Base-by-base conservation (phyloP, 2,329 filamentous ascomycete genomes). In the Ophiostoma himal-ulmi region DNA sequence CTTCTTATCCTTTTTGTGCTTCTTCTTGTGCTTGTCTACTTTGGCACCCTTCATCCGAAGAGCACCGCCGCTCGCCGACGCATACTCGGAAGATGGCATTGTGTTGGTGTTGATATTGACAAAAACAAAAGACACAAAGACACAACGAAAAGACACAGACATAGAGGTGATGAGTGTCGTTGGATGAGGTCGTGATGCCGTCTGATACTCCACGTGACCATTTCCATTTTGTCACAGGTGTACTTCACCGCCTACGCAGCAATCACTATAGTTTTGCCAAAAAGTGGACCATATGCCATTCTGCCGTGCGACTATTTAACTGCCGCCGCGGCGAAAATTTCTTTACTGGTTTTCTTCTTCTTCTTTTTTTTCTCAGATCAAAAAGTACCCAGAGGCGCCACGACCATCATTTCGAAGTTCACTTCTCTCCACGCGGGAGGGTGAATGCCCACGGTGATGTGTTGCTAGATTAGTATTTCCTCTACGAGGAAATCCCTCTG, bases 11-110 rank as follows among this genome's bases (percentile, higher is more conserved):
- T 67, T 71, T 48, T 52, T 69, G 70, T 70, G 68, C 74, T 81
- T 81, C 70, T 88, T 90, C 76, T 90, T 88, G 74, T 87, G 82
- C 76, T 86, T 89, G 73, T 85, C 79, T 39, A 87, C 82, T 76
- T 88, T 89, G 73, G 83, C 86, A 76, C 93, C 93, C 82, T 97
- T 97, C 72, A 97, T 86, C 78, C 92, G 94, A 44, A 97, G 86
- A 72, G 90, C 90, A 75, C 93, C 93, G 76, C 89, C 85, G 72
- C 86, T 85, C 70, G 83, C 80, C 73, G 87, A 82, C 67, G 84
- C 80, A 82, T 96, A 96, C 75, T 96, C 92, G 78, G 91, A 89
- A 70, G 87, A 85, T 34, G 89, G 86, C 91, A 93, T 93, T 65
- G 36, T 37, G 20, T 7, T 57, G 52, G 11, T 57, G 52, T 8